Evolutionary conservation across 176 grass and related monocot genomes (phyloP).

Genomic region (Paspalum vaginatum): DNA sequence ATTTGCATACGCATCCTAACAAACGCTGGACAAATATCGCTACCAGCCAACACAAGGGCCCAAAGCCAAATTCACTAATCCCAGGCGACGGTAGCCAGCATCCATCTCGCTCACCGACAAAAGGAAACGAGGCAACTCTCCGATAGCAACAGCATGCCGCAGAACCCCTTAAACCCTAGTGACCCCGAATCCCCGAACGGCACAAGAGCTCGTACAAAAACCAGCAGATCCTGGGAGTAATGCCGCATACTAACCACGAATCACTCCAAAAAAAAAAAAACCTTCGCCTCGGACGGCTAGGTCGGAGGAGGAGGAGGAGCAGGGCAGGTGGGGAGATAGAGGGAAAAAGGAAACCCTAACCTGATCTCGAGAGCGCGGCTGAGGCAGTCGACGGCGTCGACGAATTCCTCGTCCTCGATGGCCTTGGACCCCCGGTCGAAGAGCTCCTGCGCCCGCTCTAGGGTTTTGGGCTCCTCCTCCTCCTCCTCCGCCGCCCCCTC

Average conservation of each 20-base stretch:
- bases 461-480: constrained; percentile 50
- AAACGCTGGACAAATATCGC: background rate
- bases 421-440: constrained; percentile 82
- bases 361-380: constrained; percentile 92
- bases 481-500: constrained; percentile 7
- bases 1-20: background rate
- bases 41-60: background rate
- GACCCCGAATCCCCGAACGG: background rate
- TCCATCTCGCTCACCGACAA: background rate
- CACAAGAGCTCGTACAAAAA: background rate
- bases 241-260: background rate
- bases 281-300: background rate
- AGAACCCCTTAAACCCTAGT: constrained; percentile 40
- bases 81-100: background rate
- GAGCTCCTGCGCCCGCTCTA: constrained; percentile 74
- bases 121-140: background rate
- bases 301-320: background rate
- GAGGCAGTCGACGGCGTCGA: constrained; percentile 80
- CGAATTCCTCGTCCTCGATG: constrained; percentile 83
- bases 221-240: background rate
- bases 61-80: background rate
- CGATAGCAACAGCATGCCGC: background rate
- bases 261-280: background rate
- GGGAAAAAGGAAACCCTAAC: constrained; percentile 51
- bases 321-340: background rate